Percentiles rank a stretch among this genome's conserved stretches.
phyloP scores from a whole-genome alignment of 345 rosid genomes.

The Corchorus capsularis region DNA sequence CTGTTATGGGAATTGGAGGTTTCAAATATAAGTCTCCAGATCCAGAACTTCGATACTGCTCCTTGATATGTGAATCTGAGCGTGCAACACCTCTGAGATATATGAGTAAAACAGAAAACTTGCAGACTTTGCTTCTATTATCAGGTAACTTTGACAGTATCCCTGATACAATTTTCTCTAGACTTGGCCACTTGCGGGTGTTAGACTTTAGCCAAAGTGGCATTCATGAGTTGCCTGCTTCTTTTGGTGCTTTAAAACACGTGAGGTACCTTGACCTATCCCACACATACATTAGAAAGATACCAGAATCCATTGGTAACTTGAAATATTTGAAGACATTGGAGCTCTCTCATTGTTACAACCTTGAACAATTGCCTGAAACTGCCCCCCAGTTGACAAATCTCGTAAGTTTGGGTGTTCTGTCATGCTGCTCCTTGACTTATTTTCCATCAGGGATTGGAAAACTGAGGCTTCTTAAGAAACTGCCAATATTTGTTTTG shows the following conservation, averaged over 20 bases:
- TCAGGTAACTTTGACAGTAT: slow-evolving; percentile 3
- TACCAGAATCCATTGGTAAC: slow-evolving; percentile 21
- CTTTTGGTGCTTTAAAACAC: slow-evolving; percentile 23
- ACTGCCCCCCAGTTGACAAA: slow-evolving; percentile 20
- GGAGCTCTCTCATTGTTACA: slow-evolving; percentile 21
- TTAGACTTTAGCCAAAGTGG: slow-evolving; percentile 20
- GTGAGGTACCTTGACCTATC: slow-evolving; percentile 22
- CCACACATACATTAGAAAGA: slow-evolving; percentile 15
- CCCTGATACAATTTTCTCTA: background rate
- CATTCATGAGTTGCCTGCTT: slow-evolving; percentile 12
- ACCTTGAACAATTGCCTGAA: slow-evolving; percentile 26
- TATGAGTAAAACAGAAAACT: slow-evolving; percentile 2
- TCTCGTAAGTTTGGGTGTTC: slow-evolving; percentile 10
- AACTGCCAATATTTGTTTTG: slow-evolving; percentile 24
- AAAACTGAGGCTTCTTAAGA: slow-evolving; percentile 25
- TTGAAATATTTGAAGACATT: slow-evolving; percentile 14
- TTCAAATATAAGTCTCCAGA: background rate
- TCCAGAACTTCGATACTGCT: slow-evolving; percentile 4
- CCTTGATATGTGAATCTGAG: slow-evolving; percentile 1
- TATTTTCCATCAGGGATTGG: slow-evolving; percentile 16
- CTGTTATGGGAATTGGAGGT: background rate
- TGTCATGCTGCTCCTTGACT: slow-evolving; percentile 23
- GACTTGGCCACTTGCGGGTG: slow-evolving; percentile 3
- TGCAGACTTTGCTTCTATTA: slow-evolving; percentile 20
- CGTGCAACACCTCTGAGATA: background rate